Conservation (phyloP, 495 filamentous ascomycete species). For the Astrothelium macrocarpum region DNA sequence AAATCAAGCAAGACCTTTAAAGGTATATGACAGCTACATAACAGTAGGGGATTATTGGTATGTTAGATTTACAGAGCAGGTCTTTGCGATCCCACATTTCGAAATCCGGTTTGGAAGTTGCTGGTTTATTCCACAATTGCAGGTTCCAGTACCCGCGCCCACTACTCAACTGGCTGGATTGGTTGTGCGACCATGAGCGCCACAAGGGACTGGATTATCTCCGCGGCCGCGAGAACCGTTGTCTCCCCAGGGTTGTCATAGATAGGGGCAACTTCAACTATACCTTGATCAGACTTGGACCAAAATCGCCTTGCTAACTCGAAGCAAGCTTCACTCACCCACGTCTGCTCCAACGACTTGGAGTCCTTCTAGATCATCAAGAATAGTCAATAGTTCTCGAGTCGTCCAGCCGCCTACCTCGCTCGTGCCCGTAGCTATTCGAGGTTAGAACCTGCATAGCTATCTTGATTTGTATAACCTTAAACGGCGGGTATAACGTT, state of each 20-base stretch:
- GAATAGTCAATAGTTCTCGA: conserved; percentile 32
- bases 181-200: conserved; percentile 35
- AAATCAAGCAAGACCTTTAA: too few species aligned
- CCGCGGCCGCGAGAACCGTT: conserved; percentile 40
- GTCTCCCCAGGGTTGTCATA: conserved; percentile 42
- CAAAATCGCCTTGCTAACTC: background rate
- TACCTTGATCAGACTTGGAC: background rate
- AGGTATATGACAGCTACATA: too few species aligned
- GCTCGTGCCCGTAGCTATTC: conserved; percentile 31
- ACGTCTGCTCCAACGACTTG: conserved; percentile 33
- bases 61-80: too few species aligned
- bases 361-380: conserved; percentile 32
- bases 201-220: conserved; percentile 35
- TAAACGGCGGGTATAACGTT: background rate
- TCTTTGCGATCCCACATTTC: too few species aligned
- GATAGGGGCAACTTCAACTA: conserved; percentile 42
- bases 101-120: background rate
- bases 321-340: conserved; percentile 19
- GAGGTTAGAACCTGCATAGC: background rate
- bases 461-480: background rate
- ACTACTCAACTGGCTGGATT: conserved; percentile 20
- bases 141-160: background rate
- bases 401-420: conserved; percentile 36
- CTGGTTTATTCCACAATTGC: background rate
- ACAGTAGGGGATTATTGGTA: too few species aligned